Conservation (phyloP, 306 rosid species). For the Cucumis hystrix region DNA sequence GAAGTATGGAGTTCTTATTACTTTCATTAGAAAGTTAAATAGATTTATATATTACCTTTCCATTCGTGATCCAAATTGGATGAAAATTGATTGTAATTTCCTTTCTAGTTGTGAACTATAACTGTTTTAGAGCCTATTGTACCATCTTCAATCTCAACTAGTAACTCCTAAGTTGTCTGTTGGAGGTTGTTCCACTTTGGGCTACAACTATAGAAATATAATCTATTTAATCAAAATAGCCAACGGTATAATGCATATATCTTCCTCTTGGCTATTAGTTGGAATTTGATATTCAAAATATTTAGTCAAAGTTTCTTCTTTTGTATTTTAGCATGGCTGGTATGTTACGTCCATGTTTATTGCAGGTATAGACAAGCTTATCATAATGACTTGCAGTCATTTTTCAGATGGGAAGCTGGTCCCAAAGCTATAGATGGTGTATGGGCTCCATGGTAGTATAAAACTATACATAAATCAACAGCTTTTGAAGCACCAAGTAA, state of each 20-base stretch:
- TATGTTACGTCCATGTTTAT: not conserved
- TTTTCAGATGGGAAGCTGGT: slow-evolving; percentile 76
- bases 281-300: not conserved
- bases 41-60: too few species aligned
- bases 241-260: not conserved
- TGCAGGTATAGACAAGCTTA: slow-evolving; percentile 12
- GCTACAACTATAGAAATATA: not conserved
- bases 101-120: too few species aligned
- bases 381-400: slow-evolving; percentile 3
- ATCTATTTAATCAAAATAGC: not conserved
- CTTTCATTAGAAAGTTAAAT: too few species aligned
- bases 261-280: not conserved
- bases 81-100: too few species aligned
- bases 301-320: not conserved
- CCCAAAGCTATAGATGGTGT: slow-evolving; percentile 60
- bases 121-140: too few species aligned
- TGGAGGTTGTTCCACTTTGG: not conserved
- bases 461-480: slow-evolving; percentile 42
- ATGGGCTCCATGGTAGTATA: slow-evolving; percentile 92
- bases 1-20: too few species aligned
- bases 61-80: too few species aligned
- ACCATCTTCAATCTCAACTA: not conserved
- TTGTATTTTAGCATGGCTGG: not conserved
- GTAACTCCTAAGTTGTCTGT: not conserved
- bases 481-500: slow-evolving; percentile 35